A percentile compares a stretch with the other conserved stretches of the same genome.
Conservation (phyloP, 2,329 filamentous ascomycete genomes). For the Sclerotinia borealis region DNA sequence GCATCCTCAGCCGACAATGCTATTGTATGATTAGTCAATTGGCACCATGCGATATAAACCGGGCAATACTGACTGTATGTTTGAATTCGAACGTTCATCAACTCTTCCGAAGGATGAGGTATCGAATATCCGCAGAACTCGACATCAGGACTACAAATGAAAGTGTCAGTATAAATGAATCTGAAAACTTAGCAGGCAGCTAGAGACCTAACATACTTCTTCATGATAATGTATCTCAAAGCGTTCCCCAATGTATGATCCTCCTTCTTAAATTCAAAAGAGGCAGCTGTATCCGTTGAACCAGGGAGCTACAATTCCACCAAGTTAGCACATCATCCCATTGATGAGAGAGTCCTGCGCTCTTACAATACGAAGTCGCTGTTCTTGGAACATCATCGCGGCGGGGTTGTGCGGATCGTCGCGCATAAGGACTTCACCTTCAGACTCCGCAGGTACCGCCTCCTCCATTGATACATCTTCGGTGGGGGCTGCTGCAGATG, state of each 20-base stretch:
- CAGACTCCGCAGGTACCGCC: conserved; percentile 13
- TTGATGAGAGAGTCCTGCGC: neutral
- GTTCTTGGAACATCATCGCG: conserved; percentile 19
- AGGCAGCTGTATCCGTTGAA: conserved; percentile 67
- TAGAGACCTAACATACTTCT: conserved; percentile 62
- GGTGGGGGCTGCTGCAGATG: conserved; percentile 13
- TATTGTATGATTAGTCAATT: conserved; percentile 35
- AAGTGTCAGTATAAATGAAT: conserved; percentile 13
- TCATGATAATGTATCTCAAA: conserved; percentile 93
- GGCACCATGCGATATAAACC: neutral
- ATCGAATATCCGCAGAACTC: conserved; percentile 99
- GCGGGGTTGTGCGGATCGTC: conserved; percentile 18
- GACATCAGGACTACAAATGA: conserved; percentile 67
- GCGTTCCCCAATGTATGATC: conserved; percentile 95
- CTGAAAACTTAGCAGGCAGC: neutral
- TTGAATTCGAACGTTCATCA: conserved; percentile 97
- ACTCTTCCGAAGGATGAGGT: conserved; percentile 88
- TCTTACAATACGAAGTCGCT: conserved; percentile 28
- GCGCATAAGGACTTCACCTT: conserved; percentile 8
- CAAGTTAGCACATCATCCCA: neutral
- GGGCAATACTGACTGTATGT: conserved; percentile 68
- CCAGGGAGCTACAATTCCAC: conserved; percentile 1
- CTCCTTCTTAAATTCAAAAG: conserved; percentile 90
- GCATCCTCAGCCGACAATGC: conserved; percentile 78
- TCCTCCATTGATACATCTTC: conserved; percentile 29